phyloP scores from a whole-genome alignment of 164 flowering plant species.

The Magnolia changhungtana region DNA sequence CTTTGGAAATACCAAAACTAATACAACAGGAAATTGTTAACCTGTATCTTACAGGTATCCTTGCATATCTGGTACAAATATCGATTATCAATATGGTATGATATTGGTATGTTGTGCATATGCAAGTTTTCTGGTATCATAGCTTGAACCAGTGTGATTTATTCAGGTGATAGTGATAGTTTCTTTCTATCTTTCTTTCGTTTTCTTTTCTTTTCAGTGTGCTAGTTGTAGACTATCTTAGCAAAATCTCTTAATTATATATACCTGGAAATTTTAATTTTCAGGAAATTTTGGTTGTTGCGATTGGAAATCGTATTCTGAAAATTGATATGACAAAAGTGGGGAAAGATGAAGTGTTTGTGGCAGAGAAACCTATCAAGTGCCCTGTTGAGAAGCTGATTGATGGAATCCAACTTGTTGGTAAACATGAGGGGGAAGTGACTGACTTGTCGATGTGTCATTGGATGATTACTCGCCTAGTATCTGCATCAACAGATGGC shows the following conservation, averaged over 20 bases:
- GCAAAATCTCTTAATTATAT: neutral
- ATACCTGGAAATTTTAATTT: neutral
- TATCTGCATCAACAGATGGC: slow-evolving; percentile 94
- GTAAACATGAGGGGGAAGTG: slow-evolving; percentile 89
- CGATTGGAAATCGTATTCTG: slow-evolving; percentile 67
- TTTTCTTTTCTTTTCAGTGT: neutral
- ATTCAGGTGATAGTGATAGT: neutral
- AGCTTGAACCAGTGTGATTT: no score
- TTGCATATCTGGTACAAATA: neutral
- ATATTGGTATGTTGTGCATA: neutral
- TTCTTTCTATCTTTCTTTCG: neutral
- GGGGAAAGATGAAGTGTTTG: slow-evolving; percentile 55
- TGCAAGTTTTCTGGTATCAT: neutral
- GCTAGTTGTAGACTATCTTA: neutral
- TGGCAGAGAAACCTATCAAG: slow-evolving; percentile 70
- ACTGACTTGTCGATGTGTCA: slow-evolving; percentile 96
- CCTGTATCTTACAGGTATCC: neutral
- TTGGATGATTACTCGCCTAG: slow-evolving; percentile 92
- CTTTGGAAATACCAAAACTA: no score
- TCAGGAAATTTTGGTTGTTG: slow-evolving; percentile 89
- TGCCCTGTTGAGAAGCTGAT: slow-evolving; percentile 66
- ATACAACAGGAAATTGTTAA: neutral
- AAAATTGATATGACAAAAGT: slow-evolving; percentile 84
- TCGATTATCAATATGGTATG: neutral
- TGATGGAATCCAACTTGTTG: slow-evolving; percentile 84